Percentiles rank a stretch among this genome's conserved stretches.
Evolutionary conservation across 2,329 filamentous ascomycete species (phyloP).

Genomic region (Aspergillus sp.): DNA sequence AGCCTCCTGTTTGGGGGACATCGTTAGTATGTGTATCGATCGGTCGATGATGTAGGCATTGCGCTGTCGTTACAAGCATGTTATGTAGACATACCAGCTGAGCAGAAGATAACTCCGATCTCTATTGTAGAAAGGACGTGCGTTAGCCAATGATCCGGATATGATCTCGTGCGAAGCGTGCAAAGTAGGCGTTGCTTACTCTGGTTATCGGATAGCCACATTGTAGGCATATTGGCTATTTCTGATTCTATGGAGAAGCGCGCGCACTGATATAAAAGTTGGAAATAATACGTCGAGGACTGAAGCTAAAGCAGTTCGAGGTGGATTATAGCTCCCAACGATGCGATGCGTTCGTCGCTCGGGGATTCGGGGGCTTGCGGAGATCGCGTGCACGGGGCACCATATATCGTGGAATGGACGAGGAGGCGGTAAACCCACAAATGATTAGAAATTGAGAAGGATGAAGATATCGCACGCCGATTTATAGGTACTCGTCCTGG

Average conservation of each 20-base stretch:
- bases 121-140: conserved; percentile 59
- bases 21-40: conserved; percentile 15
- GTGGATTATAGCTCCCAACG: neutral
- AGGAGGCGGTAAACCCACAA: neutral
- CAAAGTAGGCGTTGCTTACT: conserved; percentile 60
- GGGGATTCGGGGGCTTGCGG: neutral
- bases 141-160: conserved; percentile 21
- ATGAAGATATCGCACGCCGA: neutral
- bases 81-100: conserved; percentile 71
- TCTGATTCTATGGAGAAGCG: neutral
- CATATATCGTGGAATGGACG: neutral
- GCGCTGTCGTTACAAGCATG: neutral
- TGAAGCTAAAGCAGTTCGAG: neutral
- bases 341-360: neutral
- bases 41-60: neutral
- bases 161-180: neutral
- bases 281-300: neutral
- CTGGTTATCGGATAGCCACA: conserved; percentile 96
- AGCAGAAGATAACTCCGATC: conserved; percentile 96
- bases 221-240: conserved; percentile 68
- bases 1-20: conserved; percentile 64
- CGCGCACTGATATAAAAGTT: neutral
- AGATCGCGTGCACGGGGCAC: neutral
- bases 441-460: neutral
- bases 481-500: neutral